Evolutionary conservation across 2,329 filamentous ascomycete species (phyloP).

Genomic region (Exserohilum turcica): DNA sequence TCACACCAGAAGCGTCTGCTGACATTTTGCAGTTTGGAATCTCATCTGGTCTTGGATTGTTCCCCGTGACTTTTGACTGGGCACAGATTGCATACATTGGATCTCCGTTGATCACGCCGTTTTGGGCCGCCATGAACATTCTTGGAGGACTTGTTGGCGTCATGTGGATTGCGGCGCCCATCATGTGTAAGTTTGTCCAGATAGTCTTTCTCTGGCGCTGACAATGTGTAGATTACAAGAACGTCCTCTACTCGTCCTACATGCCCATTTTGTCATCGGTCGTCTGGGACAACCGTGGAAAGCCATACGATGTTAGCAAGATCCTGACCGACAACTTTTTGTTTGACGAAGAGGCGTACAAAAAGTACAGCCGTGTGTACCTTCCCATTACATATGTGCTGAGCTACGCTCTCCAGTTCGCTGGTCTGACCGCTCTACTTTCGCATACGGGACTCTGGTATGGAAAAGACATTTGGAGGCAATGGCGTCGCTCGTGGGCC

Average conservation of each 20-base stretch:
- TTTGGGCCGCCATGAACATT: conserved; percentile 86
- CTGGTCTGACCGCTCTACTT: conserved; percentile 76
- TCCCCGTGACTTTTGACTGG: conserved; percentile 90
- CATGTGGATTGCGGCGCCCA: conserved; percentile 82
- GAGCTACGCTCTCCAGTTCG: conserved; percentile 86
- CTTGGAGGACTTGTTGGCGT: conserved; percentile 78
- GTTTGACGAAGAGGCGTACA: conserved; percentile 77
- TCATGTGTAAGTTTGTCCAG: conserved; percentile 61
- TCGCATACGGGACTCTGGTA: conserved; percentile 87
- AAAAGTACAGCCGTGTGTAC: conserved; percentile 82
- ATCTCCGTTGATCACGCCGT: conserved; percentile 80
- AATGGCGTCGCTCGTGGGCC: conserved; percentile 71
- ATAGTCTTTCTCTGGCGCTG: neutral
- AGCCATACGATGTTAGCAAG: conserved; percentile 78
- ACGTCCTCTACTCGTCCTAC: conserved; percentile 79
- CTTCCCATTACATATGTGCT: conserved; percentile 85
- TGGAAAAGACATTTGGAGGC: conserved; percentile 77
- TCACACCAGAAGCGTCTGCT: neutral
- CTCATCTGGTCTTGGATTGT: conserved; percentile 80
- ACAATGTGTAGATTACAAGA: conserved; percentile 65
- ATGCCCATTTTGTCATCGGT: conserved; percentile 84
- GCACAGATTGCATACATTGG: conserved; percentile 87
- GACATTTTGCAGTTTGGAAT: conserved; percentile 67
- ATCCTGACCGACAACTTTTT: conserved; percentile 79
- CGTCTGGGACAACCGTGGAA: conserved; percentile 84